phyloP scores from a whole-genome alignment of 2,329 filamentous ascomycete genomes.

The Diplodia scrobiculata region DNA sequence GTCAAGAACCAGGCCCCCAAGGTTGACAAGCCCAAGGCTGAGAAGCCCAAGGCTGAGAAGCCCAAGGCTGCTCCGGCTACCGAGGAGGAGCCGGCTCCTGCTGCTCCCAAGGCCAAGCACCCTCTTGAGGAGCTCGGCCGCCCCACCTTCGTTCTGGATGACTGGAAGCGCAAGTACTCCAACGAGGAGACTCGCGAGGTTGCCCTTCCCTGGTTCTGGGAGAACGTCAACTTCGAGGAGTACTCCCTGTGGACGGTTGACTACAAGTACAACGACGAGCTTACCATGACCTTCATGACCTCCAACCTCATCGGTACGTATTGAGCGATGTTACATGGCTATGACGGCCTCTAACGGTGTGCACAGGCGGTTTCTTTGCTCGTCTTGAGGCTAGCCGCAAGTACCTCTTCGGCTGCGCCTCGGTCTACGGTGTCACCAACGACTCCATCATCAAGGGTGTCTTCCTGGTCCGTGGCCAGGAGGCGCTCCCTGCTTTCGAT shows the following conservation, averaged over 20 bases:
- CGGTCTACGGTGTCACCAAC: slow-evolving; percentile 87
- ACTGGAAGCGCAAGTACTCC: slow-evolving; percentile 99
- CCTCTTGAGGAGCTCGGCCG: slow-evolving; percentile 82
- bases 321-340: neutral
- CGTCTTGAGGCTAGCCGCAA: slow-evolving; percentile 98
- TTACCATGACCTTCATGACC: slow-evolving; percentile 97
- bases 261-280: slow-evolving; percentile 99
- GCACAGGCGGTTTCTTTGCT: slow-evolving; percentile 81
- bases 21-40: slow-evolving; percentile 60
- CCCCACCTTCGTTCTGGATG: slow-evolving; percentile 81
- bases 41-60: slow-evolving; percentile 72
- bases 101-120: slow-evolving; percentile 92
- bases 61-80: slow-evolving; percentile 57
- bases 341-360: slow-evolving; percentile 31
- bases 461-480: slow-evolving; percentile 91
- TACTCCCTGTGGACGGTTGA: slow-evolving; percentile 93
- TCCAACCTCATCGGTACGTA: slow-evolving; percentile 86
- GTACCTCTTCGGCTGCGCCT: slow-evolving; percentile 89
- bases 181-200: slow-evolving; percentile 83
- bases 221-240: slow-evolving; percentile 89
- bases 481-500: slow-evolving; percentile 82
- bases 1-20: slow-evolving; percentile 74
- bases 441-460: slow-evolving; percentile 89
- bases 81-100: slow-evolving; percentile 61
- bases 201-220: slow-evolving; percentile 97